phyloP scores from a whole-genome alignment of 345 rosid species.

The Corchorus capsularis region DNA sequence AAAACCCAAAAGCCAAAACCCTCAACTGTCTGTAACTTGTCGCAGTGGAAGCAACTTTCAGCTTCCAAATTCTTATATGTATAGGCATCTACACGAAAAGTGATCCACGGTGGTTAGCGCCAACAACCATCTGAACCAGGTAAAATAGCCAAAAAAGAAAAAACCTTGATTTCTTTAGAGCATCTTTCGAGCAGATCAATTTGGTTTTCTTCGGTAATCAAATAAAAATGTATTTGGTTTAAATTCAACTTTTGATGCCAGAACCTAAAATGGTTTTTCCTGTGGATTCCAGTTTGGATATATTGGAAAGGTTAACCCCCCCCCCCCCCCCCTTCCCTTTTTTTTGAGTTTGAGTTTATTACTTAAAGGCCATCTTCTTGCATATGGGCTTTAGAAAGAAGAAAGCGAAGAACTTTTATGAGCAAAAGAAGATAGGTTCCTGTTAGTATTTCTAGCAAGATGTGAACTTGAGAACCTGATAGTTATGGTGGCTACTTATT shows the following conservation, averaged over 20 bases:
- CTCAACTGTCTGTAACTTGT: conserved; percentile 2
- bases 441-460: too few species aligned
- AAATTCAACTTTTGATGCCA: not conserved
- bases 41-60: not conserved
- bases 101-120: not conserved
- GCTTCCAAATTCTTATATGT: not conserved
- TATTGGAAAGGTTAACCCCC: not conserved
- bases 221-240: not conserved
- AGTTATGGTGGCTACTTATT: too few species aligned
- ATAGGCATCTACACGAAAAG: not conserved
- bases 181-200: not conserved
- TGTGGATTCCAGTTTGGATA: not conserved
- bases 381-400: too few species aligned
- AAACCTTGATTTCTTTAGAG: not conserved
- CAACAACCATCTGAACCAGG: not conserved
- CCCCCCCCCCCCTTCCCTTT: too few species aligned
- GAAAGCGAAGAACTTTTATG: too few species aligned
- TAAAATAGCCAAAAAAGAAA: not conserved
- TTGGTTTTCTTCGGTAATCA: not conserved
- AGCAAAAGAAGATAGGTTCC: too few species aligned
- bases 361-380: too few species aligned
- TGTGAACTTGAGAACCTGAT: too few species aligned
- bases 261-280: not conserved
- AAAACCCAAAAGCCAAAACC: not conserved
- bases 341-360: too few species aligned